phyloP scores from a whole-genome alignment of 768 basidiomycete genomes.

The Termitomyces sp. region DNA sequence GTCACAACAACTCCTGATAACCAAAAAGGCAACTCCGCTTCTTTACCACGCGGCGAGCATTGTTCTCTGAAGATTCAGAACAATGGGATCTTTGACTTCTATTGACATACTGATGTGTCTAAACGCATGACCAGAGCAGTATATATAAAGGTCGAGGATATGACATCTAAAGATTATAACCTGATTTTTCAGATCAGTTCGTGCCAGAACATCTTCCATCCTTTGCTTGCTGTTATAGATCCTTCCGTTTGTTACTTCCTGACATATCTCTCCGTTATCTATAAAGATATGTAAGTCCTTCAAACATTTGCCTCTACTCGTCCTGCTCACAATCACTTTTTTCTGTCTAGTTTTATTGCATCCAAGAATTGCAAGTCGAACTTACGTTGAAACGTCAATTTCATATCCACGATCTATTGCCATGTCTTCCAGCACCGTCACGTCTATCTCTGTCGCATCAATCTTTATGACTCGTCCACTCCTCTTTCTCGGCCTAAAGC shows the following conservation, averaged over 20 bases:
- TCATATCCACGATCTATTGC: not conserved
- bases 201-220: not conserved
- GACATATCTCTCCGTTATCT: not conserved
- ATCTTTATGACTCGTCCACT: conserved; percentile 34
- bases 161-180: not conserved
- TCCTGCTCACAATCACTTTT: not conserved
- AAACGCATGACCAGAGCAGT: not conserved
- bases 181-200: not conserved
- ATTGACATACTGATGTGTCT: not conserved
- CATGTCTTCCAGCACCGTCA: conserved; percentile 15
- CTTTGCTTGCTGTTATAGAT: not conserved
- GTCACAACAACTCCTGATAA: not conserved
- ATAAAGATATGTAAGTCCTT: not conserved
- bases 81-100: conserved; percentile 2
- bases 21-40: not conserved
- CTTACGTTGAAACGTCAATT: not conserved
- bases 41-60: not conserved
- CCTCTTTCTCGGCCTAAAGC: conserved; percentile 16
- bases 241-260: not conserved
- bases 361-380: conserved; percentile 11
- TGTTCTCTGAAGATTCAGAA: not conserved
- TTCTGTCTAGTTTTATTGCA: not conserved
- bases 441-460: conserved; percentile 27
- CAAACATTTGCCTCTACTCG: not conserved
- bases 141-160: not conserved